Base-by-base conservation (phyloP, 352 stramenopile species). In the Globisporangium takayamanum region DNA sequence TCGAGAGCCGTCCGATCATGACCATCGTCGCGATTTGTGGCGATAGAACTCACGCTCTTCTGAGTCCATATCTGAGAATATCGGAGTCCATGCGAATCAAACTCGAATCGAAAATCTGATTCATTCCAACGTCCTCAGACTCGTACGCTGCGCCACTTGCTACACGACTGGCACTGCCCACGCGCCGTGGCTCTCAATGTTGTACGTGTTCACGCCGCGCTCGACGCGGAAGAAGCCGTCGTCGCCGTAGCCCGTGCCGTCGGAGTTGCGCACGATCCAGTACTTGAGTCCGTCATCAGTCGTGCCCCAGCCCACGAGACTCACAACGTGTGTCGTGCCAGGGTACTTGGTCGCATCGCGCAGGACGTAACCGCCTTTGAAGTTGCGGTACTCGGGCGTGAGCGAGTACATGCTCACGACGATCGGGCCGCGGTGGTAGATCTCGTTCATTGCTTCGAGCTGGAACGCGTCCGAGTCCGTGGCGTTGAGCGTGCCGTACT, bases 221-320 rank as follows among this genome's bases (percentile, higher is more conserved):
- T 92, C 82, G 41, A 69, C 82, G 25, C 67, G 66, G 66, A 92
- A 92, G 63, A 89, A 92, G 47, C 82, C 82, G 25, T 70, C 51
- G 53, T 92, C 80, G 46, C 82, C 82, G 72, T 76, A 92, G 55
- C 87, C 88, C 10, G 80, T 92, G 44, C 82, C 82, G 52, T 92
- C 78, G 52, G 88, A 88, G 84, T 99, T 97, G 52, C 97, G 88
- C 47, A 98, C 89, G 68, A 99, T 88, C 95, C 95, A 99, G 78
- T 98, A 99, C 68, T 96, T 93, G 65, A 93, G 59, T 42, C 88
- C 77, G 42, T 90, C 70, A 26, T 88, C 78, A 28, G 85, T 74
- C 0, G 67, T 84, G 63, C 95, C 96, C 96, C 96, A 99, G 42
- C 95, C 96, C n/a, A 98, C 84, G 50, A 99, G 88, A 45, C 86